phyloP scores from a whole-genome alignment of 2,329 filamentous ascomycete genomes.

The Dactylellina leptospora region DNA sequence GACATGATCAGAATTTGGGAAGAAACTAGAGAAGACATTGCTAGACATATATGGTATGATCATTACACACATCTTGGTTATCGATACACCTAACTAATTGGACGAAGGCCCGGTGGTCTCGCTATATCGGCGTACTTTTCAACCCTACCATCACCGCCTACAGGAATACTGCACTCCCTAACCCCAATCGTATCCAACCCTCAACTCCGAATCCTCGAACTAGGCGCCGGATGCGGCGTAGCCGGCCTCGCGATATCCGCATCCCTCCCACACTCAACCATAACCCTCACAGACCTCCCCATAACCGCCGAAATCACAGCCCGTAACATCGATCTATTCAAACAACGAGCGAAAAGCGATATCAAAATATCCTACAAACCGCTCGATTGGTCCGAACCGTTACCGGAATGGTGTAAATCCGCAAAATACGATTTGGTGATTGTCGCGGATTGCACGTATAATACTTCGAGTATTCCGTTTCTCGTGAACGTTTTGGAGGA shows the following conservation, averaged over 20 bases:
- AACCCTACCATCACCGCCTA: slow-evolving; percentile 21
- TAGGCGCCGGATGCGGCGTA: slow-evolving; percentile 73
- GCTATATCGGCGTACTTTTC: slow-evolving; percentile 59
- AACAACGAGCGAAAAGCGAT: slow-evolving; percentile 59
- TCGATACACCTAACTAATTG: too few species aligned
- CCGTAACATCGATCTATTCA: slow-evolving; percentile 64
- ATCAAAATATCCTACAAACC: slow-evolving; percentile 59
- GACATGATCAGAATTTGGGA: slow-evolving; percentile 68
- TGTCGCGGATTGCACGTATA: slow-evolving; percentile 78
- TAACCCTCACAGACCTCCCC: slow-evolving; percentile 72
- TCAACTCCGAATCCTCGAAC: slow-evolving; percentile 67
- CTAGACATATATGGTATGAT: slow-evolving; percentile 73
- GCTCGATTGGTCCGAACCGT: slow-evolving; percentile 71
- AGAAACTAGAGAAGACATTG: slow-evolving; percentile 77
- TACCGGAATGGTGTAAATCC: slow-evolving; percentile 62
- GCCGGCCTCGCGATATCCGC: slow-evolving; percentile 72
- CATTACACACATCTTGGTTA: not conserved
- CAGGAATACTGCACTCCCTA: slow-evolving; percentile 34
- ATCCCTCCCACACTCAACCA: slow-evolving; percentile 64
- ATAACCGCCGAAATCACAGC: slow-evolving; percentile 71
- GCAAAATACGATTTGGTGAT: slow-evolving; percentile 68
- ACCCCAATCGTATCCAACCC: slow-evolving; percentile 26
- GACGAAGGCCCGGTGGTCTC: slow-evolving; percentile 60
- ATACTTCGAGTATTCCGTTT: slow-evolving; percentile 71
- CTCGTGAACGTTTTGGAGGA: slow-evolving; percentile 68